Evolutionary conservation across 2,329 filamentous ascomycete species (phyloP).

Genomic region (Calonectria crousiana): DNA sequence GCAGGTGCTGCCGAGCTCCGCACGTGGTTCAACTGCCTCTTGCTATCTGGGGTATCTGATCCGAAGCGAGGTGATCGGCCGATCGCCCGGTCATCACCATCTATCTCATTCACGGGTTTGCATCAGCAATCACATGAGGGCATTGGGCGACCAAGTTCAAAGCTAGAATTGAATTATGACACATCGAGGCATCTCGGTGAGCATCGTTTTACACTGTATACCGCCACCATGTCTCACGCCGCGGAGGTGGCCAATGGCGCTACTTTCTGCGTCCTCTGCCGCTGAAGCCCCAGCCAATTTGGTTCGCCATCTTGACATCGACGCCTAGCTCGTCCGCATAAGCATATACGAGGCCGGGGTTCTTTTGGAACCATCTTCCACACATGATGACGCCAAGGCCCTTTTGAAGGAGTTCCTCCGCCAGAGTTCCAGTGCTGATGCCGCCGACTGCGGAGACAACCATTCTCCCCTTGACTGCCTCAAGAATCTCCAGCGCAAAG

Average conservation of each 20-base stretch:
- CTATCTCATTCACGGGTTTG: not conserved
- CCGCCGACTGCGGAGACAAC: slow-evolving; percentile 58
- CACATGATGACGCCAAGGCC: slow-evolving; percentile 59
- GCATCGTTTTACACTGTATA: not conserved
- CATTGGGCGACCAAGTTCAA: not conserved
- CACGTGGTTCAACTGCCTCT: slow-evolving; percentile 1
- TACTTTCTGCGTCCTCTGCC: slow-evolving; percentile 13
- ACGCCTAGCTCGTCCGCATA: slow-evolving; percentile 64
- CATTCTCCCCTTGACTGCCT: slow-evolving; percentile 59
- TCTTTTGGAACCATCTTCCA: slow-evolving; percentile 65
- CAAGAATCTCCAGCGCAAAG: slow-evolving; percentile 69
- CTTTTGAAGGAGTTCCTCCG: slow-evolving; percentile 56
- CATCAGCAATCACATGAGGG: not conserved
- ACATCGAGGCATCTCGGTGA: not conserved
- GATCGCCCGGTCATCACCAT: not conserved
- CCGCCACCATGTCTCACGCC: not conserved
- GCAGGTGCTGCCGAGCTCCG: not conserved
- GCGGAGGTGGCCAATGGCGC: not conserved
- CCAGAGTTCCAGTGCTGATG: slow-evolving; percentile 48
- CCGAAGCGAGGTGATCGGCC: not conserved
- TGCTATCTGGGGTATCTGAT: not conserved
- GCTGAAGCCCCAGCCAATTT: slow-evolving; percentile 41
- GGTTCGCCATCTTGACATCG: slow-evolving; percentile 58
- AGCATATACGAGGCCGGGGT: slow-evolving; percentile 62
- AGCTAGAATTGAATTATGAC: not conserved